These are phyloP conservation scores for Nakazawaea siamensis DNA, from an alignment of 805 yeast genomes.

Conservation along the genomic window DNA sequence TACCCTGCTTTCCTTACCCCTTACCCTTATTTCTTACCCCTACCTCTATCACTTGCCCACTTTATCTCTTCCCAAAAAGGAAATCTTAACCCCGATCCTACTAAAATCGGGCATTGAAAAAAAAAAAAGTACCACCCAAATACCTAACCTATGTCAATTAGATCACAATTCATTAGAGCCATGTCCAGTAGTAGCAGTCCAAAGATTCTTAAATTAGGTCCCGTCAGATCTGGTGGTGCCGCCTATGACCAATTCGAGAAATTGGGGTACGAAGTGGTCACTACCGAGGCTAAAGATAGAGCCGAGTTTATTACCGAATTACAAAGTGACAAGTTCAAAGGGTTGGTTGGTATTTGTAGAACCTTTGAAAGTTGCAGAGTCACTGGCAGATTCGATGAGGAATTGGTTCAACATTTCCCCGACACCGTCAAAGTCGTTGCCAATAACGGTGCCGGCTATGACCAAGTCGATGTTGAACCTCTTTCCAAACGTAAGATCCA, in stretches of 20 bases:
- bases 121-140: too few species aligned
- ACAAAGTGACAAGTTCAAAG: slow-evolving; percentile 24
- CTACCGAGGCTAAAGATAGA: slow-evolving; percentile 30
- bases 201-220: slow-evolving; percentile 60
- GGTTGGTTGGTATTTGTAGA: slow-evolving; percentile 31
- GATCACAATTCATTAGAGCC: too few species aligned
- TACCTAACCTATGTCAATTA: too few species aligned
- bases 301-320: slow-evolving; percentile 31
- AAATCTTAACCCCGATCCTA: too few species aligned
- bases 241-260: slow-evolving; percentile 55
- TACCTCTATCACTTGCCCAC: not conserved
- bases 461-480: slow-evolving; percentile 36
- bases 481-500: slow-evolving; percentile 33
- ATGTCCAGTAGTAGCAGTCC: not conserved
- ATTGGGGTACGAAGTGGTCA: slow-evolving; percentile 38
- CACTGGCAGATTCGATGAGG: slow-evolving; percentile 37
- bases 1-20: too few species aligned
- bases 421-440: slow-evolving; percentile 32
- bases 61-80: not conserved
- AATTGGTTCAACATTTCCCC: slow-evolving; percentile 29
- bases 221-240: slow-evolving; percentile 46
- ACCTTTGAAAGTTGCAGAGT: slow-evolving; percentile 29
- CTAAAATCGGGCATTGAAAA: too few species aligned
- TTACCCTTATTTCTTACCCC: not conserved
- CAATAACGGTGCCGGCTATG: slow-evolving; percentile 54